Evolutionary conservation across 2,329 filamentous ascomycete species (phyloP), one percentile per base, ranked within the genome.

Genomic region (Aspergillus thermomutatus): DNA sequence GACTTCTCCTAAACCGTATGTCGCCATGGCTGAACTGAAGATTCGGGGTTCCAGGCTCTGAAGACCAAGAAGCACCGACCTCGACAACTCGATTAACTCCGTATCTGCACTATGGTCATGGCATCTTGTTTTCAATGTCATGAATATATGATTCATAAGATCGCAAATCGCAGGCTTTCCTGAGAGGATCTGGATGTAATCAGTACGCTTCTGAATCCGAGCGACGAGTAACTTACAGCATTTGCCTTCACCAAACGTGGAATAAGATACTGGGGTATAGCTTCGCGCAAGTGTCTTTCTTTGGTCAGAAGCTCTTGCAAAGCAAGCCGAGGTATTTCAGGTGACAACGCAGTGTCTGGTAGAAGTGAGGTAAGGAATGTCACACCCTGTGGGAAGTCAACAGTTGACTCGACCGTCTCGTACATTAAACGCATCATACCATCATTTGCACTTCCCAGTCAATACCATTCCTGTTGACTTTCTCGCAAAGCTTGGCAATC

Each of bases 401-500:
- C 54, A 52, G 11, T 25, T 56, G 11, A 21, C n/a, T 9, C 4
- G n/a, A 37, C 6, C 8, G n/a, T 41, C 28, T 46, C 21, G 31
- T 26, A 10, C 4, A 4, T 17, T 23, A 26, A 10, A 28, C n/a
- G 19, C 3, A 34, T 23, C 65, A 48, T 67, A 76, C 74, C 69
- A 72, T 68, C 25, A 71, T 67, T 49, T 73, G 71, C 17, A 72
- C 62, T 11, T 69, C 63, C 4, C 51, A 48, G 46, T 69, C 54
- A 23, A 74, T 64, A 31, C 63, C 70, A 7, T 67, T 60, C 31
- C 64, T 65, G 4, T 62, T 58, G 11, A 75, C 59, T 58, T 76
- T 77, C 48, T 76, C 73, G 21, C 68, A 71, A 19, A 77, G 54
- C 49, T 77, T 77, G 10, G 66, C 64, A 46, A 75, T 65, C 46